Conservation (phyloP, 345 rosid genomes). For the Sapria himalayana region DNA sequence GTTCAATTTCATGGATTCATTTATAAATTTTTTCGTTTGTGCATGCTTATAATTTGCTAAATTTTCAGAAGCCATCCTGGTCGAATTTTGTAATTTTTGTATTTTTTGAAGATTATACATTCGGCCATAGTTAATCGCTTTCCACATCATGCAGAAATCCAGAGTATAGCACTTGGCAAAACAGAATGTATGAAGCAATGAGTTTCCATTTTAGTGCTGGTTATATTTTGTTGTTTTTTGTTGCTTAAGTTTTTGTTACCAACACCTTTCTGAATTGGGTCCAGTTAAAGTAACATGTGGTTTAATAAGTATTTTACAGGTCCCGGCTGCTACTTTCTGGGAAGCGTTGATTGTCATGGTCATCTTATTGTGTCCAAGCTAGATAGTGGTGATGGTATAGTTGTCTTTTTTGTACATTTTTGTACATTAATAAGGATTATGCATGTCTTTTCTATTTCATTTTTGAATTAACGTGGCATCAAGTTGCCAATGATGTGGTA, state of each 20-base stretch:
- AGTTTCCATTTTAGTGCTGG: not conserved
- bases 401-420: not conserved
- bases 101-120: slow-evolving; percentile 20
- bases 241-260: not conserved
- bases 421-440: too few species aligned
- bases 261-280: not conserved
- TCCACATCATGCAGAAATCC: slow-evolving; percentile 51
- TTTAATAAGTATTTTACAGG: slow-evolving; percentile 15
- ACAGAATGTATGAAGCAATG: slow-evolving; percentile 22
- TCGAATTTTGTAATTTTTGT: too few species aligned
- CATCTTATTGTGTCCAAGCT: slow-evolving; percentile 46
- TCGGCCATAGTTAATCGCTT: slow-evolving; percentile 26
- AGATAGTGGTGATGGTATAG: slow-evolving; percentile 29
- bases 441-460: too few species aligned
- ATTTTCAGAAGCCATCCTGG: not conserved
- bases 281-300: not conserved
- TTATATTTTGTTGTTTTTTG: not conserved
- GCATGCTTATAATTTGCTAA: too few species aligned
- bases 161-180: slow-evolving; percentile 29
- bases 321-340: slow-evolving; percentile 24
- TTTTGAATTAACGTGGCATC: too few species aligned
- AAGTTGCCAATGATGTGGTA: too few species aligned
- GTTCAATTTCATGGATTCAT: too few species aligned
- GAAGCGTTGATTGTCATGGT: slow-evolving; percentile 51
- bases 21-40: too few species aligned